A percentile compares a stretch with the other conserved stretches of the same genome.
Conservation (phyloP, 2,329 filamentous ascomycete genomes). For the Trematosphaeria pertusa region DNA sequence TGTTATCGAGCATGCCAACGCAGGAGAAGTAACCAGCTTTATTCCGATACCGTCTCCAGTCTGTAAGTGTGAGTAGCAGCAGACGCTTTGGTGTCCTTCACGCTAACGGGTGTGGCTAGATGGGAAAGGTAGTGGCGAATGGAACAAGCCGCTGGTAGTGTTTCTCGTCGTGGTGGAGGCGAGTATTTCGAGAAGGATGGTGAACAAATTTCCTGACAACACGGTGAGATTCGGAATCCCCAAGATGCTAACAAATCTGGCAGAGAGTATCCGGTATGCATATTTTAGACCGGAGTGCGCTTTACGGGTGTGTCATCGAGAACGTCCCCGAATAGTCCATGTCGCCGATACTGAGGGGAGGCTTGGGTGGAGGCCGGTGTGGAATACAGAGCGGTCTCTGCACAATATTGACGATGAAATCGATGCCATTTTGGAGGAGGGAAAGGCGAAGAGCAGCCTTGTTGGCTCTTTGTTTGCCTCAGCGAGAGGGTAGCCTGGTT, state of each 20-base stretch:
- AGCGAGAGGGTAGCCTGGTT: not conserved
- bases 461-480: constrained; percentile 5
- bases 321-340: not conserved
- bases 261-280: not conserved
- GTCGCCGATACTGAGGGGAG: not conserved
- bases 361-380: constrained; percentile 10
- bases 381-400: constrained; percentile 5
- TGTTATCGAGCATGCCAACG: constrained; percentile 9
- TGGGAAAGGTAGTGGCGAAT: constrained; percentile 8
- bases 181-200: not conserved
- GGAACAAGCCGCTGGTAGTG: constrained; percentile 6
- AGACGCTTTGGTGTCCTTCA: not conserved
- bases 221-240: not conserved
- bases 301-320: constrained; percentile 1
- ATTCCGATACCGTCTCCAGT: constrained; percentile 4
- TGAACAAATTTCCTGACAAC: not conserved
- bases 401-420: constrained; percentile 10
- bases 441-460: constrained; percentile 14
- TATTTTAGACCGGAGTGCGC: constrained; percentile 2
- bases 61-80: constrained; percentile 2
- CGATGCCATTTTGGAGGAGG: constrained; percentile 10
- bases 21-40: constrained; percentile 3
- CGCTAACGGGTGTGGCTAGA: not conserved
- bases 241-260: not conserved
- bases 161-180: constrained; percentile 1